Conservation (phyloP, 495 filamentous ascomycete genomes). For the Hypoxylon fragiforme region DNA sequence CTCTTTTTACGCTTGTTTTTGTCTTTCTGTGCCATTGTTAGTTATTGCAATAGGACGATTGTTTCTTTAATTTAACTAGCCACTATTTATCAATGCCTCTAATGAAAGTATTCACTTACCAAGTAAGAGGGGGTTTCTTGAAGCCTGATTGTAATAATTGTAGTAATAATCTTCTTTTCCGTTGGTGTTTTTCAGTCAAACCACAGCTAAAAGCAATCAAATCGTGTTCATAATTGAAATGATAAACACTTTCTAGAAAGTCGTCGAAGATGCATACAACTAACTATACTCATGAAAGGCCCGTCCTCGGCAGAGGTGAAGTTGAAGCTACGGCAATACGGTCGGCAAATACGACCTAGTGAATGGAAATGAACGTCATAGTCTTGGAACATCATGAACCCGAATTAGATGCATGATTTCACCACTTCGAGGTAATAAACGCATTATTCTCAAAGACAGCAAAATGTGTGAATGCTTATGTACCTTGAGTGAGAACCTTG, state of each 20-base stretch:
- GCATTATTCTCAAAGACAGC: no score
- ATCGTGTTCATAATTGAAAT: constrained; percentile 7
- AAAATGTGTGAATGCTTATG: no score
- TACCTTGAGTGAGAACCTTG: no score
- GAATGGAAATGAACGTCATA: constrained; percentile 11
- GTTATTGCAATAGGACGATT: background rate
- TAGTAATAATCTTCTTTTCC: no score
- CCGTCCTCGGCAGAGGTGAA: constrained; percentile 27
- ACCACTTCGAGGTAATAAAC: background rate
- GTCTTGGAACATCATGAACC: constrained; percentile 21
- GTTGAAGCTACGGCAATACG: constrained; percentile 25
- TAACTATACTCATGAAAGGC: constrained; percentile 1
- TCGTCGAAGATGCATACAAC: constrained; percentile 8
- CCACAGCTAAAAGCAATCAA: background rate
- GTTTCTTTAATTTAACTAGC: background rate
- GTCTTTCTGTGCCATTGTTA: background rate
- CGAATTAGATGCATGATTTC: background rate
- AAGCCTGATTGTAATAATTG: no score
- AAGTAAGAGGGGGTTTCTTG: no score
- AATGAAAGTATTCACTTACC: background rate
- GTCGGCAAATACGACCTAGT: constrained; percentile 24
- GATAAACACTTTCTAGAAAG: constrained; percentile 19
- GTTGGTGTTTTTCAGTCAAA: no score
- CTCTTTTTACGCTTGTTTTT: no score
- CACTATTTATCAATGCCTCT: background rate